Base-by-base conservation (phyloP, 2,329 filamentous ascomycete genomes). In the Colletotrichum sp. region DNA sequence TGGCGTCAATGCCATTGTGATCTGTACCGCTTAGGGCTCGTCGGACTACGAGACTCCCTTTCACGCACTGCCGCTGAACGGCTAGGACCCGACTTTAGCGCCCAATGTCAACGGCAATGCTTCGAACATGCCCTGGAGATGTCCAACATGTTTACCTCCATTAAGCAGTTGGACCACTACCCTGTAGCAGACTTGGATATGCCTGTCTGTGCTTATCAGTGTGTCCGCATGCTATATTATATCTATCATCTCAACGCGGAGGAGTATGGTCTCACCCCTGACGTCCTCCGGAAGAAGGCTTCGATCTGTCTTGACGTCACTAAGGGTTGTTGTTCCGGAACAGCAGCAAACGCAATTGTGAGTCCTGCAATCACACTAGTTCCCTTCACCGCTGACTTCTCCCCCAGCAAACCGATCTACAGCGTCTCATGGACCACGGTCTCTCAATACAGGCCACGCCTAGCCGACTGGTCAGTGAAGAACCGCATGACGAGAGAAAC, bases 1-100 rank as follows among this genome's bases (percentile, higher is more conserved):
- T 91, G 89, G 89, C 85, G 89, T 32, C 90, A 91, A 76, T 92
- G 90, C 73, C 87, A 91, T 78, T 89, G 89, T 77, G 90, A 92
- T 79, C 83, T 92, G 4, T 91, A 90, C 77, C 88, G 90, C 2
- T 84, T 91, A 8, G 89, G 87, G 4, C 84, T 92, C 9, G 84
- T 85, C 0, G 89, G 89, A 1, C 84, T 91, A 39, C 87, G 88
- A 24, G 90, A 91, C 49, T 88, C 89, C 0, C 82, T 91, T 1
- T 85, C 89, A 4, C 84, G 84, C 8, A 80, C 84, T 0, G 83
- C 84, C 15, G 82, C 91, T 12, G 85, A 85, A 67, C 85, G 85
- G 72, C 83, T 91, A 5, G 88, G 90, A 63, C 86, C 86, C 12
- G 83, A 83, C 4, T 91, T 91, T 71, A 85, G 90, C 49, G 83